Percentiles rank a stretch among this genome's conserved stretches.
phyloP scores from a whole-genome alignment of 495 filamentous ascomycete genomes.

The Thozetella sp. region DNA sequence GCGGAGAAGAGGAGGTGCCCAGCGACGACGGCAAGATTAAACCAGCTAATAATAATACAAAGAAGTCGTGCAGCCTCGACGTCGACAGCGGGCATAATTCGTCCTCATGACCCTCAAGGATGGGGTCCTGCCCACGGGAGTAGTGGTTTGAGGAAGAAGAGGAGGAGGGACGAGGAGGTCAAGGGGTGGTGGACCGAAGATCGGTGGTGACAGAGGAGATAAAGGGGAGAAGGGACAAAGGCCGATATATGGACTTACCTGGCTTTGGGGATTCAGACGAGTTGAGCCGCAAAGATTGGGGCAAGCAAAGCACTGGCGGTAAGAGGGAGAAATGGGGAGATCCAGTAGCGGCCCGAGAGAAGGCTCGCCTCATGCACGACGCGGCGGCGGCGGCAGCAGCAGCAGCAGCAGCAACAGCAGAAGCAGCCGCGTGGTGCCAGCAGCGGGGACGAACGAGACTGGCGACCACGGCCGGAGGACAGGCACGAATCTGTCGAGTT shows the following conservation, averaged over 20 bases:
- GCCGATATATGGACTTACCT: constrained; percentile 39
- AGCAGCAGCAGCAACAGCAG: not conserved
- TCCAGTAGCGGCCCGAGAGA: constrained; percentile 2
- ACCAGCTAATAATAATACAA: constrained; percentile 27
- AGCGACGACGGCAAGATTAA: constrained; percentile 28
- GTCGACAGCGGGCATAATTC: constrained; percentile 22
- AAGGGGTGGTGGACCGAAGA: constrained; percentile 18
- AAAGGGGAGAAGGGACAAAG: constrained; percentile 23
- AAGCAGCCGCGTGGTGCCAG: not conserved
- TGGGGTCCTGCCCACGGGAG: constrained; percentile 25
- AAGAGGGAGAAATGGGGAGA: constrained; percentile 10
- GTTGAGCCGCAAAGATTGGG: constrained; percentile 7
- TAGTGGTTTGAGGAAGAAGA: constrained; percentile 8
- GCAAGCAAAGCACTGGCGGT: constrained; percentile 8
- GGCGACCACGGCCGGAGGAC: not conserved
- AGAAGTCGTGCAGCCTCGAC: constrained; percentile 29
- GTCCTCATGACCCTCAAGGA: constrained; percentile 25
- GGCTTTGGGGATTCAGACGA: constrained; percentile 34
- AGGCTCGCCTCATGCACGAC: constrained; percentile 1
- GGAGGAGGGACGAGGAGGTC: constrained; percentile 9
- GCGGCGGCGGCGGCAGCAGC: not conserved
- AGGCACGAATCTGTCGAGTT: not conserved
- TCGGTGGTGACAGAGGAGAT: constrained; percentile 24
- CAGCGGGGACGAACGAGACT: not conserved
- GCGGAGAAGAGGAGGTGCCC: constrained; percentile 19